Conservation (phyloP, 2,329 filamentous ascomycete genomes). For the Diplodia intermedia region DNA sequence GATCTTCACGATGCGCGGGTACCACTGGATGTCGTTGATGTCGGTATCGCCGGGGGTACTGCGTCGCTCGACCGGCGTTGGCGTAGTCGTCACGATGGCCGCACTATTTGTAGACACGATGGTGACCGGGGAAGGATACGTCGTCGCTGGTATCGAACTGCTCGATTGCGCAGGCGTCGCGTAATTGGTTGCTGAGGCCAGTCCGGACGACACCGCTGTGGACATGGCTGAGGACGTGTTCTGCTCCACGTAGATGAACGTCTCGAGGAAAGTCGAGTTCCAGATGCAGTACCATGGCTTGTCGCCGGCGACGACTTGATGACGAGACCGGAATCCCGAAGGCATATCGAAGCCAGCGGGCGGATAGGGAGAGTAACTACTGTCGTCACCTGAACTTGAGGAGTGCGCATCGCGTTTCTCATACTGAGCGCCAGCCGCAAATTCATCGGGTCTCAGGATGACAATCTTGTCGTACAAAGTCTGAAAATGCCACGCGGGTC, state of each 20-base stretch:
- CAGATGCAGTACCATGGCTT: constrained; percentile 74
- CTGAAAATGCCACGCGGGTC: constrained; percentile 70
- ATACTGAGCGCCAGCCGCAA: constrained; percentile 40
- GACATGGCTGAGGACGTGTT: constrained; percentile 52
- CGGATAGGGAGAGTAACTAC: neutral
- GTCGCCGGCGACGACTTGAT: constrained; percentile 61
- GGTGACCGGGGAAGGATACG: constrained; percentile 31
- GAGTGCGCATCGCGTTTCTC: constrained; percentile 19
- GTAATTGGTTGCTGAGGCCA: constrained; percentile 36
- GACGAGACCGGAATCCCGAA: constrained; percentile 44
- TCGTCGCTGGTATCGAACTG: neutral
- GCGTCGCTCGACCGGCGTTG: constrained; percentile 16
- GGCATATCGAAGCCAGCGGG: constrained; percentile 12
- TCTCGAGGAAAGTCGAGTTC: constrained; percentile 71
- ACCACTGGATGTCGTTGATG: constrained; percentile 39
- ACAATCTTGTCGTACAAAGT: constrained; percentile 70
- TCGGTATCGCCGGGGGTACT: neutral
- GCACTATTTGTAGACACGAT: constrained; percentile 29
- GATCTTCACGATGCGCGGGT: constrained; percentile 69
- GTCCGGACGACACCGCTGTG: constrained; percentile 34
- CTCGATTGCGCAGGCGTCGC: constrained; percentile 32
- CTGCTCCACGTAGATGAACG: constrained; percentile 69
- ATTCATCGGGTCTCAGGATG: constrained; percentile 55
- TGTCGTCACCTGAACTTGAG: neutral
- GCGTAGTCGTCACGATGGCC: constrained; percentile 32